phyloP scores from a whole-genome alignment of 2,329 filamentous ascomycete genomes.

The Emericellopsis atlantica region DNA sequence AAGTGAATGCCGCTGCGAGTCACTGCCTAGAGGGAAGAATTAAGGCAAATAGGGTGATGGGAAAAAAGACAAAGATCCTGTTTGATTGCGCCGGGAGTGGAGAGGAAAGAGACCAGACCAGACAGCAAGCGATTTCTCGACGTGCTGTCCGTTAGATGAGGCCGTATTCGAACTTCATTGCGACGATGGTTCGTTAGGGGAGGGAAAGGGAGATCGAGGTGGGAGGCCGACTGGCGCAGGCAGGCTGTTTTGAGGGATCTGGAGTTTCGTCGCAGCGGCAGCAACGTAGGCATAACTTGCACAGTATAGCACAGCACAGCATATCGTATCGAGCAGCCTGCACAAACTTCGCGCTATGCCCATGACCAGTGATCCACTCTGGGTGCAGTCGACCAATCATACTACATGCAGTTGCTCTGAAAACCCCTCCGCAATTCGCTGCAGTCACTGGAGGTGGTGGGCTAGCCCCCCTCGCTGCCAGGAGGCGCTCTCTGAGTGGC shows the following conservation, averaged over 20 bases:
- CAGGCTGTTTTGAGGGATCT: conserved; percentile 3
- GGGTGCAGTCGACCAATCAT: too few species aligned
- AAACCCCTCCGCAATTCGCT: not conserved
- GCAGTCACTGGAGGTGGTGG: not conserved
- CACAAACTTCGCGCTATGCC: too few species aligned
- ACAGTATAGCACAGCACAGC: conserved; percentile 1
- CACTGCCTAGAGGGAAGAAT: conserved; percentile 6
- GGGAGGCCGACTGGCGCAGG: conserved; percentile 6
- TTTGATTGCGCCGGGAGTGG: conserved; percentile 2
- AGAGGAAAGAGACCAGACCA: conserved; percentile 25
- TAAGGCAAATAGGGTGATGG: conserved; percentile 1
- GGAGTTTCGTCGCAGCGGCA: not conserved
- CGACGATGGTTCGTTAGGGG: conserved; percentile 33
- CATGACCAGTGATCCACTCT: too few species aligned
- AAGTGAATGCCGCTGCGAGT: conserved; percentile 36
- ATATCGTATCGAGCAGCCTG: not conserved
- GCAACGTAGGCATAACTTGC: not conserved
- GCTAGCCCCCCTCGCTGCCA: not conserved
- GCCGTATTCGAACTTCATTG: conserved; percentile 40
- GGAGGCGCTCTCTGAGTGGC: not conserved
- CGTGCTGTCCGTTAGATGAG: conserved; percentile 15
- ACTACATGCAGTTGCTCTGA: too few species aligned
- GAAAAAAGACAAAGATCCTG: not conserved
- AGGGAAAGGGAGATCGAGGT: conserved; percentile 19
- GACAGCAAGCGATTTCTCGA: conserved; percentile 32